Conservation (phyloP, 106 monocot genomes). For the Allium cepa region DNA sequence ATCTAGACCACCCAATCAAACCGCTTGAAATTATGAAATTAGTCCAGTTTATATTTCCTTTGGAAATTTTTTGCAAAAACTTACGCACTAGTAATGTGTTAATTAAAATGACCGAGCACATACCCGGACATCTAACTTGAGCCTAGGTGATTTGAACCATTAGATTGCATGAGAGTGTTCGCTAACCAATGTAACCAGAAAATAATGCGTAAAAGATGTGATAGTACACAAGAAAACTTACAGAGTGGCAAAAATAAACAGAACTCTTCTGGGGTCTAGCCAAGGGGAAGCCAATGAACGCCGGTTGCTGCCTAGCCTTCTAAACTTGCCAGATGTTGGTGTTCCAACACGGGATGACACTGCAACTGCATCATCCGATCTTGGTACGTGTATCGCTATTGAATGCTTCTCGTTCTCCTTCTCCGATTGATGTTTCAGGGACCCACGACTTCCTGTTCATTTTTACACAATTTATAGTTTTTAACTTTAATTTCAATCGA, state of each 20-base stretch:
- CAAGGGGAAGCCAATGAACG: background rate
- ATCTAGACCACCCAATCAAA: no score
- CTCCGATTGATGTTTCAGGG: background rate
- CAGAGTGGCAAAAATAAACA: conserved; percentile 11
- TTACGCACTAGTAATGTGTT: no score
- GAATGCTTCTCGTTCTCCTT: background rate
- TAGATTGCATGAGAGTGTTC: no score
- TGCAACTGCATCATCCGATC: background rate
- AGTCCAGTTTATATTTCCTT: no score
- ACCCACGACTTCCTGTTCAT: background rate
- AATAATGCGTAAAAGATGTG: no score
- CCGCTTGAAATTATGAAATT: no score
- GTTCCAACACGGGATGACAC: background rate
- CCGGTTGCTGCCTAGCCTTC: background rate
- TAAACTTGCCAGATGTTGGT: background rate
- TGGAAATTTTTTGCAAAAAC: no score
- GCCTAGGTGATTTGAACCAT: no score
- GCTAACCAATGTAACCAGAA: no score
- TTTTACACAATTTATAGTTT: background rate
- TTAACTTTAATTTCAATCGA: background rate
- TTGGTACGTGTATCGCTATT: conserved; percentile 3
- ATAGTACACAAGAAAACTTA: background rate
- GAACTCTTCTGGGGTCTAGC: conserved; percentile 12
- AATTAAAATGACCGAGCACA: no score
- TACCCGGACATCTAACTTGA: no score